phyloP scores from a whole-genome alignment of 2,329 filamentous ascomycete genomes.

The Dothideomycetes sp. region DNA sequence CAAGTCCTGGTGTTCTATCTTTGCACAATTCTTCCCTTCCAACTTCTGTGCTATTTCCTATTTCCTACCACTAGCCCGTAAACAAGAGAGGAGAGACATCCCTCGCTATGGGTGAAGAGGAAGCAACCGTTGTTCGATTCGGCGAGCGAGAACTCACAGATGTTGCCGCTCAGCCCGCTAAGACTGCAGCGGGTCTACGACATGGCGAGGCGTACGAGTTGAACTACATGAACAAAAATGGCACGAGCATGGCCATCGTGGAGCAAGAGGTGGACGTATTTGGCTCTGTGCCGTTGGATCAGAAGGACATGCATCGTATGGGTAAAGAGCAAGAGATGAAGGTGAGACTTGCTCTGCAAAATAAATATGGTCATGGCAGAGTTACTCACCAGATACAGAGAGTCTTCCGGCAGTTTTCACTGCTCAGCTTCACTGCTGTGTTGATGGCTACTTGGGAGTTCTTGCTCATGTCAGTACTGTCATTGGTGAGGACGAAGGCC shows the following conservation, averaged over 20 bases:
- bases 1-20: no score
- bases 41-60: no score
- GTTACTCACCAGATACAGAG: conserved; percentile 17
- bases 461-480: conserved; percentile 28
- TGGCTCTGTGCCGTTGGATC: conserved; percentile 17
- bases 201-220: conserved; percentile 5
- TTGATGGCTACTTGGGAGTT: conserved; percentile 44
- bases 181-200: conserved; percentile 3
- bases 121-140: conserved; percentile 4
- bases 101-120: no score
- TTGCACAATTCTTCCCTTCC: no score
- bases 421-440: conserved; percentile 39
- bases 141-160: conserved; percentile 3
- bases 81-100: no score
- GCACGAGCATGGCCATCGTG: no score
- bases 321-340: conserved; percentile 38
- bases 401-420: conserved; percentile 38
- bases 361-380: no score
- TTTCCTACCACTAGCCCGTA: no score
- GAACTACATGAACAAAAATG: conserved; percentile 3
- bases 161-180: neutral
- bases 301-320: conserved; percentile 35
- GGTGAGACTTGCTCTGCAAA: conserved; percentile 10
- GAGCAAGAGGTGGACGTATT: conserved; percentile 4
- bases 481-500: no score